These are phyloP conservation scores for Drechslerella stenobrocha DNA, from an alignment of 2,329 filamentous ascomycete species.

Conservation along the genomic window DNA sequence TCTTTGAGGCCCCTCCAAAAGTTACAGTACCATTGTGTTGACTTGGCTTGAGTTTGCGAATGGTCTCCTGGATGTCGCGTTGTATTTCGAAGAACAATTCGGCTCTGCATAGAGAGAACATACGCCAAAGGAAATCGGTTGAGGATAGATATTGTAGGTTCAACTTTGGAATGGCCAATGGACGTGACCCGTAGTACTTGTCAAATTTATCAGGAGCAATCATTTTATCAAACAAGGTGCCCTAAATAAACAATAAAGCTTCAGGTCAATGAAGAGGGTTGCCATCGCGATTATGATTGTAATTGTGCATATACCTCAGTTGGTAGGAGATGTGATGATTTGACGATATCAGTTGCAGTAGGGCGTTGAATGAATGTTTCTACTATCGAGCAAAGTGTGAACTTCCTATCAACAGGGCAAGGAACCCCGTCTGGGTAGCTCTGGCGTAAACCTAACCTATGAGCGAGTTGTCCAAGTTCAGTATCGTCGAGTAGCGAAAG, in stretches of 20 bases:
- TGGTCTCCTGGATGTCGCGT: conserved; percentile 80
- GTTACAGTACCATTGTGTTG: conserved; percentile 65
- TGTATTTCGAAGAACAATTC: conserved; percentile 93
- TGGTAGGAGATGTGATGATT: conserved; percentile 74
- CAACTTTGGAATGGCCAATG: conserved; percentile 87
- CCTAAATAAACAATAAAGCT: conserved; percentile 24
- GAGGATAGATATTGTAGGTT: conserved; percentile 95
- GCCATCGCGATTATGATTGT: neutral
- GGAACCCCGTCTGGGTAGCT: conserved; percentile 74
- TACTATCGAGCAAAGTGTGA: conserved; percentile 72
- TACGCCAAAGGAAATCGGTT: conserved; percentile 95
- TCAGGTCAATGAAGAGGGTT: neutral
- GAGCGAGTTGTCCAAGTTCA: conserved; percentile 71
- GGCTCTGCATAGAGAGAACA: conserved; percentile 81
- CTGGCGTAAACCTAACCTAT: conserved; percentile 74
- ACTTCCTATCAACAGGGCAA: conserved; percentile 66
- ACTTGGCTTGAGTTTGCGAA: conserved; percentile 77
- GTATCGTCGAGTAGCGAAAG: conserved; percentile 72
- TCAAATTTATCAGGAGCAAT: conserved; percentile 76
- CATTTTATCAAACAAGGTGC: conserved; percentile 73
- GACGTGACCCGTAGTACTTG: conserved; percentile 80
- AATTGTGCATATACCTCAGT: conserved; percentile 67
- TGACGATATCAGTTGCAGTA: conserved; percentile 79
- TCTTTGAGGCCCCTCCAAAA: conserved; percentile 84
- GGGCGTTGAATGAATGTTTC: conserved; percentile 74